A percentile compares a stretch with the other conserved stretches of the same genome.
These are phyloP conservation scores for Scedosporium minutisporum DNA, from an alignment of 2,329 filamentous ascomycete genomes.

Conservation along the genomic window DNA sequence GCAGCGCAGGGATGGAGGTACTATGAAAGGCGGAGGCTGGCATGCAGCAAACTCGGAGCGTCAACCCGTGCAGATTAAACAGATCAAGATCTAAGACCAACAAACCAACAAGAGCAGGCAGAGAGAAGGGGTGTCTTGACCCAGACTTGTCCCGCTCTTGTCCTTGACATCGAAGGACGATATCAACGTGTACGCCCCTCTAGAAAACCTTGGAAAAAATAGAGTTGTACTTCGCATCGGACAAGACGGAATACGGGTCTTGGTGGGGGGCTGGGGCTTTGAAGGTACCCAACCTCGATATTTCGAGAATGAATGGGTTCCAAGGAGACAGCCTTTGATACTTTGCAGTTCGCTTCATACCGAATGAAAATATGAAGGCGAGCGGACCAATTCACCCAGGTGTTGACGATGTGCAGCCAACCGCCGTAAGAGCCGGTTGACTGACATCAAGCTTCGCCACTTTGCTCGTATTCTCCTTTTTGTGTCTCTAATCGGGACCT, in stretches of 20 bases:
- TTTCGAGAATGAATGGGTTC: too few species aligned
- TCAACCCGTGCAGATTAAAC: background rate
- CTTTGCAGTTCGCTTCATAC: background rate
- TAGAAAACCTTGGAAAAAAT: too few species aligned
- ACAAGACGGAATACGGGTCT: too few species aligned
- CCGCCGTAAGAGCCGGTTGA: background rate
- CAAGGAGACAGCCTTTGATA: background rate
- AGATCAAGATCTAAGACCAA: background rate
- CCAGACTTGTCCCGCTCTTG: background rate
- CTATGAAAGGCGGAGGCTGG: background rate
- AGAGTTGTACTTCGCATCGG: too few species aligned
- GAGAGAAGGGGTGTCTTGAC: background rate
- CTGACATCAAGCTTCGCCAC: background rate
- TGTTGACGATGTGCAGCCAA: background rate
- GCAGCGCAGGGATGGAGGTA: background rate
- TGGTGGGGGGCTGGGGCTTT: too few species aligned
- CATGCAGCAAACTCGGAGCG: background rate
- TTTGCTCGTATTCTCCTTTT: background rate
- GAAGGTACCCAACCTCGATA: too few species aligned
- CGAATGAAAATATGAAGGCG: background rate
- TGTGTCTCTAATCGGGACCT: background rate
- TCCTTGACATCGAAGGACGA: too few species aligned
- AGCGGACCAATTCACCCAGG: background rate
- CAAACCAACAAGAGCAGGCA: background rate
- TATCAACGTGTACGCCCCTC: too few species aligned